A percentile compares a stretch with the other conserved stretches of the same genome.
These are phyloP conservation scores for Chrysanthemum lavandulifolium DNA, from an alignment of 129 eudicot genomes.

Conservation along the genomic window DNA sequence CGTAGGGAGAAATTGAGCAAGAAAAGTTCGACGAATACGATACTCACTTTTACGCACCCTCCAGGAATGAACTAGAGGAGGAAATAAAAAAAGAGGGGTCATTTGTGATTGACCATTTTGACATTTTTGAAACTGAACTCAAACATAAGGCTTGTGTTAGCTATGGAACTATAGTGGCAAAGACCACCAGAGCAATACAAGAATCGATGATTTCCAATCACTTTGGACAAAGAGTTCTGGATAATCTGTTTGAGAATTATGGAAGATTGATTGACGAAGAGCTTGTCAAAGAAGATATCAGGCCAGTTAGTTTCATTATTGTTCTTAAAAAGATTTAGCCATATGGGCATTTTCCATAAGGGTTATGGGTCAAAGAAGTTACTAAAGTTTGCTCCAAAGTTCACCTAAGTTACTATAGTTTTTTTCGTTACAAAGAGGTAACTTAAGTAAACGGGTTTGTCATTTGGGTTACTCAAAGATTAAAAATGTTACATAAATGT, in stretches of 20 bases:
- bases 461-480: no score
- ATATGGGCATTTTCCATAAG: no score
- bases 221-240: slow-evolving; percentile 69
- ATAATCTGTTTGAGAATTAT: slow-evolving; percentile 46
- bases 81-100: slow-evolving; percentile 62
- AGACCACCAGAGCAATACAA: slow-evolving; percentile 70
- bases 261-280: slow-evolving; percentile 72
- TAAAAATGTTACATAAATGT: no score
- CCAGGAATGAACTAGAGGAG: slow-evolving; percentile 57
- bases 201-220: slow-evolving; percentile 81
- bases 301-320: no score
- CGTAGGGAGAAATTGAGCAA: slow-evolving; percentile 62
- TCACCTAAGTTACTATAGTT: no score
- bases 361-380: no score
- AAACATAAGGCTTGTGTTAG: slow-evolving; percentile 33
- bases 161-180: slow-evolving; percentile 71
- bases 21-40: slow-evolving; percentile 69
- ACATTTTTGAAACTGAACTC: slow-evolving; percentile 59
- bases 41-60: slow-evolving; percentile 83
- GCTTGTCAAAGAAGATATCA: slow-evolving; percentile 47
- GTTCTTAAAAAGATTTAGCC: no score
- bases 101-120: slow-evolving; percentile 46
- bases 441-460: no score
- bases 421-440: no score
- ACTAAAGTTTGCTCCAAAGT: no score